A percentile compares a stretch with the other conserved stretches of the same genome.
These are phyloP conservation scores for Aspergillus baeticus DNA, from an alignment of 495 filamentous ascomycete species.

Conservation along the genomic window DNA sequence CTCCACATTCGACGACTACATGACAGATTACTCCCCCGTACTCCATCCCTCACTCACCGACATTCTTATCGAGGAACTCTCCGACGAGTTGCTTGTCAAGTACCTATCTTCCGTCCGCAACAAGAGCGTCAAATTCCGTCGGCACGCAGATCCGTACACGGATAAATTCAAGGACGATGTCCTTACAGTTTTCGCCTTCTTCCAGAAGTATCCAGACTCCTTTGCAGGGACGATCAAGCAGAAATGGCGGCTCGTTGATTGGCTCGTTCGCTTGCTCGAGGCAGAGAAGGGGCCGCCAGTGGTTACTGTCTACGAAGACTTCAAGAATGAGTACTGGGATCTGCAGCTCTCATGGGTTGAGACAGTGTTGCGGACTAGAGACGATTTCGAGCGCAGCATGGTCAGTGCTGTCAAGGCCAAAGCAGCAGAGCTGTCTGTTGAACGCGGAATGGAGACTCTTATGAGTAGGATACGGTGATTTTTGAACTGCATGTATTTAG, in stretches of 20 bases:
- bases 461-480: slow-evolving; percentile 82
- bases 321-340: slow-evolving; percentile 91
- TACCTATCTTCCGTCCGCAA: slow-evolving; percentile 90
- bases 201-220: slow-evolving; percentile 59
- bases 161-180: slow-evolving; percentile 92
- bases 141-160: slow-evolving; percentile 70
- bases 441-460: slow-evolving; percentile 78
- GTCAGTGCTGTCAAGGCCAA: slow-evolving; percentile 80
- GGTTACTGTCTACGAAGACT: slow-evolving; percentile 72
- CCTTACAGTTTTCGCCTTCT: slow-evolving; percentile 74
- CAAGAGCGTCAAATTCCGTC: slow-evolving; percentile 84
- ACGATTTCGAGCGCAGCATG: slow-evolving; percentile 93
- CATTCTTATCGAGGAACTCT: slow-evolving; percentile 85
- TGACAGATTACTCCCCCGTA: slow-evolving; percentile 76
- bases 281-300: slow-evolving; percentile 68
- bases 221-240: slow-evolving; percentile 73
- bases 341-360: slow-evolving; percentile 96
- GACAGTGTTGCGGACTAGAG: slow-evolving; percentile 76
- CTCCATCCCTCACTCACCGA: slow-evolving; percentile 83
- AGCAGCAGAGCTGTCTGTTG: slow-evolving; percentile 78
- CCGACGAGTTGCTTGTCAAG: slow-evolving; percentile 80
- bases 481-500: slow-evolving; percentile 12
- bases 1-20: slow-evolving; percentile 91
- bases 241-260: slow-evolving; percentile 87
- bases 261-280: slow-evolving; percentile 71